A percentile compares a stretch with the other conserved stretches of the same genome.
Evolutionary conservation across 2,329 filamentous ascomycete species (phyloP).

Genomic region (Xylariales sp.): DNA sequence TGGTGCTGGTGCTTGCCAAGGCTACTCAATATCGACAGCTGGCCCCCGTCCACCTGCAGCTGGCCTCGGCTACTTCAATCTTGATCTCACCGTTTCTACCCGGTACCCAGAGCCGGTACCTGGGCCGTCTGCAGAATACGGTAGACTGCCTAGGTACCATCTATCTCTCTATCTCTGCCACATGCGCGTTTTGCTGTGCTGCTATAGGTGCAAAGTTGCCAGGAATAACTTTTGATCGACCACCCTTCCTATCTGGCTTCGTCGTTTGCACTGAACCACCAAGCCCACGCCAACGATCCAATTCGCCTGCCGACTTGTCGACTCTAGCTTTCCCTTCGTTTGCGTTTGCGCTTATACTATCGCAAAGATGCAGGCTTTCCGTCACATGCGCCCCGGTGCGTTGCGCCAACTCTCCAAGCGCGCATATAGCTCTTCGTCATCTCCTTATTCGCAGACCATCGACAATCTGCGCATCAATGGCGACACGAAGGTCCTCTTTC

Average conservation of each 20-base stretch:
- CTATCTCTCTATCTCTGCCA: background rate
- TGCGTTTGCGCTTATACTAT: background rate
- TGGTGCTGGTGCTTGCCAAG: too few relatives aligned
- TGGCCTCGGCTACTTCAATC: background rate
- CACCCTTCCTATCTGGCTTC: constrained; percentile 14
- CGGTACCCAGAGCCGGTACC: too few relatives aligned
- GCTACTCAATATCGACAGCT: constrained; percentile 11
- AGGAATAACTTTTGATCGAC: constrained; percentile 8
- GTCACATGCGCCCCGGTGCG: constrained; percentile 75
- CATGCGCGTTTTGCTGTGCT: constrained; percentile 15
- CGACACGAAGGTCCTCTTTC: constrained; percentile 94
- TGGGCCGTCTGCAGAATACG: too few relatives aligned
- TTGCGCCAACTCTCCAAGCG: constrained; percentile 74
- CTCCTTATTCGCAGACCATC: constrained; percentile 77
- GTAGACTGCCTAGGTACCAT: too few relatives aligned
- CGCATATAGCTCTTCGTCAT: constrained; percentile 74
- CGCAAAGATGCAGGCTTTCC: constrained; percentile 81
- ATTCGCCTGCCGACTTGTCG: constrained; percentile 31
- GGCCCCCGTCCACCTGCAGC: background rate
- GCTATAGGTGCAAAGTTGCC: too few relatives aligned
- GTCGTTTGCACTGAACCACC: constrained; percentile 9
- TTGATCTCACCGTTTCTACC: too few relatives aligned
- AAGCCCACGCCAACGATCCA: constrained; percentile 5
- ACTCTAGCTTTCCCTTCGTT: constrained; percentile 1
- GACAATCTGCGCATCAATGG: constrained; percentile 92